Percentiles rank a stretch among this genome's conserved stretches.
Evolutionary conservation across 495 filamentous ascomycete species (phyloP).

Genomic region (Penicillium argentinense): DNA sequence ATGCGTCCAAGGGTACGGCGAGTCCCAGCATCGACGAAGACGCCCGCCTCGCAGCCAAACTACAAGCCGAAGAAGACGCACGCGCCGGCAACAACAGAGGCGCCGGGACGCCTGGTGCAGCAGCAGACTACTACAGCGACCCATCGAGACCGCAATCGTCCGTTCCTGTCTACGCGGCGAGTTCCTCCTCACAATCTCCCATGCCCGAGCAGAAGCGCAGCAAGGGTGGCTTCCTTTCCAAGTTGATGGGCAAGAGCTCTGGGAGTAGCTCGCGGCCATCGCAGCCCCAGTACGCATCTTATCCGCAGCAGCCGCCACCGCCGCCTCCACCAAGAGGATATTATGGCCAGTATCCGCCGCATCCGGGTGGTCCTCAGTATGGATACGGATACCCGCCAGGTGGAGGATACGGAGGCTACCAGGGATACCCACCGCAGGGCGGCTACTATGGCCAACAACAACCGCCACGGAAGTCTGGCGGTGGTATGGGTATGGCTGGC

Average conservation of each 20-base stretch:
- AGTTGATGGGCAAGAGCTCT: slow-evolving; percentile 47
- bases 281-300: slow-evolving; percentile 19
- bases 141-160: slow-evolving; percentile 22
- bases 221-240: slow-evolving; percentile 48
- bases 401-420: slow-evolving; percentile 17
- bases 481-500: slow-evolving; percentile 65
- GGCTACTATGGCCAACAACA: slow-evolving; percentile 44
- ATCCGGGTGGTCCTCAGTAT: slow-evolving; percentile 38
- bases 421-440: slow-evolving; percentile 38
- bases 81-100: slow-evolving; percentile 40
- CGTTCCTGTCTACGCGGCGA: slow-evolving; percentile 21
- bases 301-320: slow-evolving; percentile 23
- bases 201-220: slow-evolving; percentile 31
- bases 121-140: slow-evolving; percentile 46
- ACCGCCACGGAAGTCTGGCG: slow-evolving; percentile 30
- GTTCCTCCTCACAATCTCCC: slow-evolving; percentile 24
- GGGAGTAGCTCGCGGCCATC: slow-evolving; percentile 19
- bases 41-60: slow-evolving; percentile 68
- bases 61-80: slow-evolving; percentile 82
- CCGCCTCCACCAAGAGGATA: slow-evolving; percentile 13
- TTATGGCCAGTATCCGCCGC: slow-evolving; percentile 33
- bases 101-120: slow-evolving; percentile 28
- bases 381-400: slow-evolving; percentile 36
- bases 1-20: slow-evolving; percentile 8
- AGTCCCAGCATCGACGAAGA: slow-evolving; percentile 58